Conservation (phyloP, 768 basidiomycete species). For the Clitopilus hobsonii region DNA sequence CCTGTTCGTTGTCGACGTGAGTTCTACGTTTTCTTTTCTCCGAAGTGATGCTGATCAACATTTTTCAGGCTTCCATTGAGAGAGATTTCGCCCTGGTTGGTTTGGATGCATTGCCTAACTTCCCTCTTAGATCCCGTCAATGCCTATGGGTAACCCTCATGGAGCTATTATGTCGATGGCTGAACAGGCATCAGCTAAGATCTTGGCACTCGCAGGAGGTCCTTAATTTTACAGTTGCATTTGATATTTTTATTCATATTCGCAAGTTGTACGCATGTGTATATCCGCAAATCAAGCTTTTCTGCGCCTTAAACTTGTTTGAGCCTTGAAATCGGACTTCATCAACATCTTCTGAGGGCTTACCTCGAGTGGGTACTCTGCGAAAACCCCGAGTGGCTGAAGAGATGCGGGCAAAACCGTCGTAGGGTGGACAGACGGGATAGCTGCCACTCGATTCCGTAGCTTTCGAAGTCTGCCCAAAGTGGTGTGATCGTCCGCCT, state of each 20-base stretch:
- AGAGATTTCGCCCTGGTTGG: slow-evolving; percentile 9
- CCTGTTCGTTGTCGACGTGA: slow-evolving; percentile 51
- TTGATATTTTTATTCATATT: not conserved
- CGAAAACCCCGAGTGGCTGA: too few relatives aligned
- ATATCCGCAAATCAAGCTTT: not conserved
- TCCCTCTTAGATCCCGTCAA: slow-evolving; percentile 35
- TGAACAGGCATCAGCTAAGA: slow-evolving; percentile 52
- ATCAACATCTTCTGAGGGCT: not conserved
- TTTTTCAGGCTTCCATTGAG: slow-evolving; percentile 31
- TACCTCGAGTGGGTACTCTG: not conserved
- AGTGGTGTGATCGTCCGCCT: not conserved
- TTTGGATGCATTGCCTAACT: not conserved
- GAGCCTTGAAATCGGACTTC: not conserved
- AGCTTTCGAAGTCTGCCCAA: not conserved
- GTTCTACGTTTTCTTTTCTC: slow-evolving; percentile 7
- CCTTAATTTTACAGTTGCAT: slow-evolving; percentile 23
- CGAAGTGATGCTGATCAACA: not conserved
- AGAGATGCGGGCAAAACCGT: too few relatives aligned
- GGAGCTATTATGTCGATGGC: slow-evolving; percentile 52
- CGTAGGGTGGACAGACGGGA: not conserved
- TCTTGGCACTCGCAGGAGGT: slow-evolving; percentile 51
- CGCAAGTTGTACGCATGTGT: not conserved
- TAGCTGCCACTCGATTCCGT: not conserved
- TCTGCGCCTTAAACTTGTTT: too few relatives aligned
- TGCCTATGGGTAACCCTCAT: slow-evolving; percentile 57